Percentiles rank a stretch among this genome's conserved stretches.
phyloP scores from a whole-genome alignment of 1,284 basidiomycete genomes.

The Anthracocystis panici-leucophaei region DNA sequence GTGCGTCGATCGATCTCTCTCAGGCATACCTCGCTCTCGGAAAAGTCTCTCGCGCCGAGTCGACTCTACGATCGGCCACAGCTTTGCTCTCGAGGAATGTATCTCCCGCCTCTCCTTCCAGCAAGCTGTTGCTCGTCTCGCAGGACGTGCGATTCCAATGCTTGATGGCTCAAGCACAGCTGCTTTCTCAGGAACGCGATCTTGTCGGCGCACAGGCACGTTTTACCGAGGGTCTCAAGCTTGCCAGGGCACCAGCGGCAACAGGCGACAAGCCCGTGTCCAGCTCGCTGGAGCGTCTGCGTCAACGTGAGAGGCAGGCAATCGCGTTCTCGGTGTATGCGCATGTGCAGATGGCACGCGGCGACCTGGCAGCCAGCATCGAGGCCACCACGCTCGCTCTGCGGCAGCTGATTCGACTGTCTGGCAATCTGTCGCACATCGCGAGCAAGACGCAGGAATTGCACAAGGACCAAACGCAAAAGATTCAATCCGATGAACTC shows the following conservation, averaged over 20 bases:
- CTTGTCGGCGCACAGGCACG: constrained; percentile 26
- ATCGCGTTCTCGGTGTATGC: constrained; percentile 34
- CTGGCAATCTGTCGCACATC: constrained; percentile 26
- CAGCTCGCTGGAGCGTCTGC: constrained; percentile 33
- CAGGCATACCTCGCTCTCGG: constrained; percentile 41
- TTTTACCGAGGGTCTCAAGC: constrained; percentile 37
- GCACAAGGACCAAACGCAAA: constrained; percentile 10
- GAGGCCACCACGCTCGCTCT: constrained; percentile 36
- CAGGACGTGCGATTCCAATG: constrained; percentile 45
- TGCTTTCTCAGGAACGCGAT: constrained; percentile 19
- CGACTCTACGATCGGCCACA: constrained; percentile 27
- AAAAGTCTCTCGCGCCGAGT: constrained; percentile 26
- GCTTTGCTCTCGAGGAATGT: constrained; percentile 9
- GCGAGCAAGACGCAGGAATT: constrained; percentile 15
- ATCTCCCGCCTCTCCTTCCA: constrained; percentile 10
- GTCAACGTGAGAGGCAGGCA: constrained; percentile 41
- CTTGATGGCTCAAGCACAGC: constrained; percentile 40
- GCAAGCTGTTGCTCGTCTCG: constrained; percentile 22
- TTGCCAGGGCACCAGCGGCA: constrained; percentile 18
- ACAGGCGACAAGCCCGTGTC: constrained; percentile 19
- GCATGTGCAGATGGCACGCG: constrained; percentile 29
- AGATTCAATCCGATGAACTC: constrained; percentile 4
- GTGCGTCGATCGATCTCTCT: constrained; percentile 36
- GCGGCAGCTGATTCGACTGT: constrained; percentile 35
- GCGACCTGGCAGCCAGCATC: constrained; percentile 40